Base-by-base conservation (phyloP, 495 filamentous ascomycete genomes). In the Rhizodiscina lignyota region DNA sequence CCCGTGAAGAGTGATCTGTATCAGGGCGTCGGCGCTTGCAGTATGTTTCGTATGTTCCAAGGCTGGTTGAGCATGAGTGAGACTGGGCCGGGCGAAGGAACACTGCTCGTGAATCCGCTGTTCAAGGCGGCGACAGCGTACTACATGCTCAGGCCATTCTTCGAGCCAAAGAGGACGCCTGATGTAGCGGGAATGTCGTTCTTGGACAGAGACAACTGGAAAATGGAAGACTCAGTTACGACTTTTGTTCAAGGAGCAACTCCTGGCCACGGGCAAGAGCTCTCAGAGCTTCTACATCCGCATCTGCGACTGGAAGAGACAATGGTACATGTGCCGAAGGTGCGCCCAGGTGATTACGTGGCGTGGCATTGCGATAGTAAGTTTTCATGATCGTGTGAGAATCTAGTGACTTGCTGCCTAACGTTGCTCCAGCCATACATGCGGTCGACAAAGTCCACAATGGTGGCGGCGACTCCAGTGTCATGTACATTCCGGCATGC, bases 281-380 rank as follows among this genome's bases (percentile, higher is more conserved):
- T 87, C 13, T 77, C 67, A 26, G 59, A 67, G 0, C 57, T 60
- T 2, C 61, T 79, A 24, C 84, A 93, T 48, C 84, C 85, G 1
- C 79, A 92, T 44, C 63, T 92, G 17, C 63, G 78, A 21, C 66
- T 93, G 2, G 58, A 67, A 3, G 58, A 58, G 16, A 77, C 76
- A 1, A 92, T 94, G 84, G 68, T 86, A 2, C 73, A 83, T 39
- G 60, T 89, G 1, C 85, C 85, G 0, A 55, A 61, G 15, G 79
- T 92, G 11, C 61, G 60, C 23, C 85, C 85, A 1, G 85, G 85
- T 2, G 85, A 92, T 50, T 91, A 77, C 50, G 84, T 94, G 1
- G 74, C 74, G 1, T 94, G 85, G 85, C 85, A 94, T 53, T 92
- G 84, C 46, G 85, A 92, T 40, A 73, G 65, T 70, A 44, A 55